Conservation (phyloP, 2,329 filamentous ascomycete species). For the Conoideocrella luteorostrata region DNA sequence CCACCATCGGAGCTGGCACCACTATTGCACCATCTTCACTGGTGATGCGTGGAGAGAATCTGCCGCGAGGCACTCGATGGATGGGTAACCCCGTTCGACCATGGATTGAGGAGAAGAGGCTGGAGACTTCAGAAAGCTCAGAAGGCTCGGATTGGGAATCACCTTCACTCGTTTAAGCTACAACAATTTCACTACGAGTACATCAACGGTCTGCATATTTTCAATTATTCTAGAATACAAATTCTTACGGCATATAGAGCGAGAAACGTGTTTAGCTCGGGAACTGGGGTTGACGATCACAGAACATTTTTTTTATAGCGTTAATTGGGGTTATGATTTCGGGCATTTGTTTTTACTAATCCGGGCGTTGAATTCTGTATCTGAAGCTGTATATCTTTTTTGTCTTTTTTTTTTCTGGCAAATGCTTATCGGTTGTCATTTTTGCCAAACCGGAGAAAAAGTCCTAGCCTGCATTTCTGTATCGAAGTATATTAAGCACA, state of each 20-base stretch:
- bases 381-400: no score
- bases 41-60: constrained; percentile 17
- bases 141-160: constrained; percentile 8
- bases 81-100: constrained; percentile 15
- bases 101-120: constrained; percentile 9
- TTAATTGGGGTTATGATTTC: background rate
- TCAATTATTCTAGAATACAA: background rate
- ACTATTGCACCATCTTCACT: constrained; percentile 14
- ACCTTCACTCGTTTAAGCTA: background rate
- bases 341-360: background rate
- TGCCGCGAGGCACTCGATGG: constrained; percentile 15
- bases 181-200: background rate
- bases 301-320: no score
- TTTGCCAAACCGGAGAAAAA: no score
- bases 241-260: background rate
- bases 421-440: background rate
- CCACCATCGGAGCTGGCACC: constrained; percentile 13
- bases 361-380: background rate
- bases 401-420: background rate
- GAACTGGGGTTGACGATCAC: background rate
- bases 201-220: background rate
- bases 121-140: constrained; percentile 3
- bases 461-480: background rate
- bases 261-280: background rate
- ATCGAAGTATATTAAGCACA: constrained; percentile 1